phyloP scores from a whole-genome alignment of 2,329 filamentous ascomycete genomes.

The Claviceps quebecensis region DNA sequence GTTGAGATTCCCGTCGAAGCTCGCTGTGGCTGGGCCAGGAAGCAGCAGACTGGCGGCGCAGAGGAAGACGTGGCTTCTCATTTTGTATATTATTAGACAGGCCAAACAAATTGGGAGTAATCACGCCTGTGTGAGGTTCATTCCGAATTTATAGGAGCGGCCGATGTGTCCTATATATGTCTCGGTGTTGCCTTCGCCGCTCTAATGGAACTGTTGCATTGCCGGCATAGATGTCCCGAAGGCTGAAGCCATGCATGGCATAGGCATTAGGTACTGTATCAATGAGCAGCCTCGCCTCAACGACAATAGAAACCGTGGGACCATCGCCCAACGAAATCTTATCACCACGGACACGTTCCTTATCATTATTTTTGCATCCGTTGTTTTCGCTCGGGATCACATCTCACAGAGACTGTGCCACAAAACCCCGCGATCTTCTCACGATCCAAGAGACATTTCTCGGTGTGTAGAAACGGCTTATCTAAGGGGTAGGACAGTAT shows the following conservation, averaged over 20 bases:
- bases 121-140: too few species aligned
- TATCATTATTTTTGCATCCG: background rate
- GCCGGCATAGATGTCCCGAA: background rate
- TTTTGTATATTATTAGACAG: background rate
- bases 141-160: too few species aligned
- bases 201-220: background rate
- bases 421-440: background rate
- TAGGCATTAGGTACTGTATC: too few species aligned
- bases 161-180: background rate
- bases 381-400: background rate
- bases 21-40: background rate
- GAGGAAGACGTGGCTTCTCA: constrained; percentile 2
- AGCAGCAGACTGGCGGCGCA: constrained; percentile 1
- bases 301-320: background rate
- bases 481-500: background rate
- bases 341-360: background rate
- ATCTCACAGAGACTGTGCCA: background rate
- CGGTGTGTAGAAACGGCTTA: background rate
- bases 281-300: too few species aligned
- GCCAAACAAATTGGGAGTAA: too few species aligned
- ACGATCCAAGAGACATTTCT: background rate
- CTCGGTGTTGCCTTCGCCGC: background rate
- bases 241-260: background rate
- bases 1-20: constrained; percentile 41
- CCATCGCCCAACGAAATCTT: background rate